These are phyloP conservation scores for Naganishia vaughanmartiniae DNA, from an alignment of 768 basidiomycete genomes.

Conservation along the genomic window DNA sequence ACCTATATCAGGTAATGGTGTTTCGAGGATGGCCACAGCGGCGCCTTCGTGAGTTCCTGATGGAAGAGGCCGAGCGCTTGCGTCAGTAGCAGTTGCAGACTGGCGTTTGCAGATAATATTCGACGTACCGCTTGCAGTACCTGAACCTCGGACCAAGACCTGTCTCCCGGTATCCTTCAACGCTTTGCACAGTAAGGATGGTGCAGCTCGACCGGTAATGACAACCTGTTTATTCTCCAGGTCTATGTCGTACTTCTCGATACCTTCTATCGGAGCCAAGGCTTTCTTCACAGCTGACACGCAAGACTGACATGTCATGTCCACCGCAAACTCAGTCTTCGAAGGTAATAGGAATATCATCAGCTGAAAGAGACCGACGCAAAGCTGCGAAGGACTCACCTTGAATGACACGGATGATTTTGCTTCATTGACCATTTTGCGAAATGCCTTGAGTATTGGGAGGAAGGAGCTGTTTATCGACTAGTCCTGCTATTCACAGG, in stretches of 20 bases:
- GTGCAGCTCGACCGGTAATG: slow-evolving; percentile 42
- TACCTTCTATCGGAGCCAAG: slow-evolving; percentile 40
- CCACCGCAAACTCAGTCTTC: slow-evolving; percentile 52
- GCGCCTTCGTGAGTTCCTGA: slow-evolving; percentile 37
- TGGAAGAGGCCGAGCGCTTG: neutral
- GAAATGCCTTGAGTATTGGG: neutral
- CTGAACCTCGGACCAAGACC: slow-evolving; percentile 29
- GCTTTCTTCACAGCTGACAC: slow-evolving; percentile 45
- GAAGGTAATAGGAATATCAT: slow-evolving; percentile 6
- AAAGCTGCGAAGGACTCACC: slow-evolving; percentile 19
- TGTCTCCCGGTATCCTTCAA: slow-evolving; percentile 33
- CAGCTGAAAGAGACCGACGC: neutral
- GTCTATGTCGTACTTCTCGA: slow-evolving; percentile 50
- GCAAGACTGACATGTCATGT: slow-evolving; percentile 52
- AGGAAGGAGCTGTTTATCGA: neutral
- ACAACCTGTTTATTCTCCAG: slow-evolving; percentile 48
- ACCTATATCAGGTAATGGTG: slow-evolving; percentile 46
- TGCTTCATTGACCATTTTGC: slow-evolving; percentile 24
- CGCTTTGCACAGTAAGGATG: slow-evolving; percentile 25
- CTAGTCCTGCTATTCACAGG: neutral
- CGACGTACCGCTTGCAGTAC: slow-evolving; percentile 26
- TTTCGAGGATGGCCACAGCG: slow-evolving; percentile 51
- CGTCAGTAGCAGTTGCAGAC: neutral
- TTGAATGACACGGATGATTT: slow-evolving; percentile 30
- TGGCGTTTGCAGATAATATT: neutral